phyloP scores from a whole-genome alignment of 1,139 yeast species.

The Saccharomyces pastorianus region DNA sequence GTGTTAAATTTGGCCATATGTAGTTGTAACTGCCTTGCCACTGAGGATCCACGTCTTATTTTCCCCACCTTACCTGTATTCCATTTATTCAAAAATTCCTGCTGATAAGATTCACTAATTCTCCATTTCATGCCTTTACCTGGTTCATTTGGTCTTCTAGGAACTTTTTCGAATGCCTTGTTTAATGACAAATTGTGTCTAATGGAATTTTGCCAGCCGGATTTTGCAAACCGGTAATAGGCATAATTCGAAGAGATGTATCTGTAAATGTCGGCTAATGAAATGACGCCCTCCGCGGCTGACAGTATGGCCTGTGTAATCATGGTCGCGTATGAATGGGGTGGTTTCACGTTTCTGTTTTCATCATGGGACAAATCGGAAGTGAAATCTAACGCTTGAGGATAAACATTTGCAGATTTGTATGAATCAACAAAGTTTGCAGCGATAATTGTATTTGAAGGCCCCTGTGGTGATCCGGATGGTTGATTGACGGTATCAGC shows the following conservation, averaged over 20 bases:
- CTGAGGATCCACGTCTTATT: conserved; percentile 71
- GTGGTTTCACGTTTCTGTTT: conserved; percentile 89
- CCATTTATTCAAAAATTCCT: conserved; percentile 75
- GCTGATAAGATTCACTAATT: conserved; percentile 73
- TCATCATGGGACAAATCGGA: conserved; percentile 70
- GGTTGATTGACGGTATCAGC: background rate
- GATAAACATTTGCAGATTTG: conserved; percentile 18
- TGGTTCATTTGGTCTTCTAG: conserved; percentile 90
- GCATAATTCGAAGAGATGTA: conserved; percentile 88
- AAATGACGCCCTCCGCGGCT: conserved; percentile 78
- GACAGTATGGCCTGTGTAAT: conserved; percentile 93
- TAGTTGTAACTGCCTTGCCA: conserved; percentile 66
- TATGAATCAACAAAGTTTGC: conserved; percentile 6
- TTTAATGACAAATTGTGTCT: conserved; percentile 74
- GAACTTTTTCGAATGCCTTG: conserved; percentile 89
- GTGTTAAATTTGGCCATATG: conserved; percentile 65
- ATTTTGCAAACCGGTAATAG: conserved; percentile 80
- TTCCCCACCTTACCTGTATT: conserved; percentile 65
- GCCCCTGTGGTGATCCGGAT: background rate
- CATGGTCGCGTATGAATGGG: conserved; percentile 95
- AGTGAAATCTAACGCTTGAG: conserved; percentile 26
- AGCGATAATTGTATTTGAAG: conserved; percentile 2
- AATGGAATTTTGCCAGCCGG: conserved; percentile 93
- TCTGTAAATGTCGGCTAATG: conserved; percentile 81
- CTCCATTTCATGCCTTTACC: conserved; percentile 99